Evolutionary conservation across 345 rosid genomes (phyloP), one percentile per base, ranked within the genome.

Genomic region (Sonneratia caseolaris): DNA sequence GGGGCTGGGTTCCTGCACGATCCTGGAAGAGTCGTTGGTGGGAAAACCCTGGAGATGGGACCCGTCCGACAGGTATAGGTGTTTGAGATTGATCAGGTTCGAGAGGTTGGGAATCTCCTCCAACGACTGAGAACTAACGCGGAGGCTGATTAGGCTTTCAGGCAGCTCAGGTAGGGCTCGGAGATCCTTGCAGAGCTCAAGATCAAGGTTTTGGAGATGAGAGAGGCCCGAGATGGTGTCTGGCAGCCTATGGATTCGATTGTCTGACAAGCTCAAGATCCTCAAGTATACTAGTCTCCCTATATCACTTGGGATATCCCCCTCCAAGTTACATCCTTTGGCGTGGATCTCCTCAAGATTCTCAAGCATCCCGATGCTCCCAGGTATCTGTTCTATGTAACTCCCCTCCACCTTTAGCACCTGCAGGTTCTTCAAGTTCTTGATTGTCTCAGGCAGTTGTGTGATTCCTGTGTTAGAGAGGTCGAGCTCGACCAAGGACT

Each of bases 341-440:
- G 77, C 77, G 37, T 75, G 66, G 6, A 75, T 48, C 73, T 75
- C 77, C 70, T 75, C 77, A 36, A 74, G 77, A 35, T 62, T 74
- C 72, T 70, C 69, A 21, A 75, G 64, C 73, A 75, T 69, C 70
- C 77, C 77, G 56, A 75, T 70, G 9, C 56, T 72, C 24, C 36
- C 64, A 1, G 77, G 77, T 9, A 75, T 64, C 36, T 49, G 64
- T 10, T 70, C 73, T 49, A 74, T 43, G 53, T 70, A 70, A 65
- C 77, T 69, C 2, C 77, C 69, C 43, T 64, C 65, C 48, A 75
- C 73, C 66, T 64, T 70, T 70, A 75, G 37, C 7, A 75, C 65
- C 32, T 69, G 45, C 72, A 74, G 27, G 38, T 70, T 69, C 56
- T 65, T 70, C 42, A 75, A 37, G 53, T 65, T 64, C 67, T 66